Base-by-base conservation (phyloP, 1,139 yeast species). In the Pichia cactophila region DNA sequence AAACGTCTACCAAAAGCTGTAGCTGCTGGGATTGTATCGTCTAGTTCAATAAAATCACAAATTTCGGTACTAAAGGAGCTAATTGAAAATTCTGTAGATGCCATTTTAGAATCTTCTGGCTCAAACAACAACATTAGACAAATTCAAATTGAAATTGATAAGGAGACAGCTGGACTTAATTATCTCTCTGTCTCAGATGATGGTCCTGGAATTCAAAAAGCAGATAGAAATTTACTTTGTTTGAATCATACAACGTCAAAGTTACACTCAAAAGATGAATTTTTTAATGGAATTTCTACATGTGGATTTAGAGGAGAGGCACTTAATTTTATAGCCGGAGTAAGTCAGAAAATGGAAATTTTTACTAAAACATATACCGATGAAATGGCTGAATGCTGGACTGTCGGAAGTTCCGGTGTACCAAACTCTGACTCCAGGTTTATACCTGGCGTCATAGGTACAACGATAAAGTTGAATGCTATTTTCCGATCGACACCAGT, bases 231-330 rank as follows among this genome's bases (percentile, higher is more conserved):
- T 0, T 61, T 80, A 26, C 71, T 84, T 41, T 83, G 95, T 52
- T 74, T 80, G 53, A 69, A 86, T 40, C 77, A 83, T 61, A 78
- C 86, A 33, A 88, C 96, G 0, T 86, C 95, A 0, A 89, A 87
- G 59, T 62, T 85, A 8, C 52, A 62, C 0, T 61, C 63, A 0
- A 73, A 75, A 51, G 79, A 77, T 11, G 88, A 84, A 52, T 63
- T 84, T 45, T 50, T 57, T 8, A 58, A 65, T 0, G 60, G 59
- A 6, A 67, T 82, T 5, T 60, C 66, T 2, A 83, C 92, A 0
- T 81, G 81, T 61, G 96, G 96, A 0, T 87, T 83, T 61, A 71
- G 90, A 54, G 96, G 97, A 8, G 92, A 86, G 61, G 92, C 95
- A 0, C 66, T 89, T 43, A 81, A 86, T 31, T 78, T 85, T 50